Conservation (phyloP, 768 basidiomycete species). For the Favolaschia claudopus region DNA sequence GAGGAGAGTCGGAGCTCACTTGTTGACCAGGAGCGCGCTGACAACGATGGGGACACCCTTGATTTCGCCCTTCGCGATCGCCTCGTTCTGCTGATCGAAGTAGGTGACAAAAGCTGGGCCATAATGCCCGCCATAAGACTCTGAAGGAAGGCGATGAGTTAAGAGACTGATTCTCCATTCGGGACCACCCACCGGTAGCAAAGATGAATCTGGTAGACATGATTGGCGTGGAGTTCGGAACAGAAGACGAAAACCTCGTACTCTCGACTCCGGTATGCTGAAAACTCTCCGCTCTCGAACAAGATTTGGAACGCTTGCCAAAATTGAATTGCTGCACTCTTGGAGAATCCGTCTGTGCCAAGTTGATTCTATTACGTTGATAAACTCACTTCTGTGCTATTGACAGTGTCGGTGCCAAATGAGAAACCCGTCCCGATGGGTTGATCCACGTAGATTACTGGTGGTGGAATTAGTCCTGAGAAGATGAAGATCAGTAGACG, state of each 20-base stretch:
- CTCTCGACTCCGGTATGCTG: conserved; percentile 61
- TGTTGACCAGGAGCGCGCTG: conserved; percentile 71
- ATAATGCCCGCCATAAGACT: conserved; percentile 76
- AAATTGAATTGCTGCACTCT: conserved; percentile 60
- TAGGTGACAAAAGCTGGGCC: conserved; percentile 70
- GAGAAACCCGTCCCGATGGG: conserved; percentile 75
- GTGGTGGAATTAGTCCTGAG: not conserved
- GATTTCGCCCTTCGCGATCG: conserved; percentile 52
- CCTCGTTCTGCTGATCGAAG: conserved; percentile 67
- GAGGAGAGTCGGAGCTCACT: conserved; percentile 40
- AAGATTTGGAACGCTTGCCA: conserved; percentile 72
- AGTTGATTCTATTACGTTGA: not conserved
- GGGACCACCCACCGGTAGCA: conserved; percentile 49
- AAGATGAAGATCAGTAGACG: conserved; percentile 20
- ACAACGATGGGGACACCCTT: conserved; percentile 60
- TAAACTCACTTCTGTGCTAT: conserved; percentile 49
- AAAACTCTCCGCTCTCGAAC: conserved; percentile 62
- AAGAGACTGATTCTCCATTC: no score
- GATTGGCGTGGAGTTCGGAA: not conserved
- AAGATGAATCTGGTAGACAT: conserved; percentile 57
- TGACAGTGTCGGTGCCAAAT: conserved; percentile 62
- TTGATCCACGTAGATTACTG: conserved; percentile 77
- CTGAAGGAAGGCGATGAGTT: no score
- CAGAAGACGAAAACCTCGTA: conserved; percentile 34
- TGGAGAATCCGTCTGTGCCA: not conserved